phyloP scores from a whole-genome alignment of 148 eudicot genomes.

The Chenopodium quinoa region DNA sequence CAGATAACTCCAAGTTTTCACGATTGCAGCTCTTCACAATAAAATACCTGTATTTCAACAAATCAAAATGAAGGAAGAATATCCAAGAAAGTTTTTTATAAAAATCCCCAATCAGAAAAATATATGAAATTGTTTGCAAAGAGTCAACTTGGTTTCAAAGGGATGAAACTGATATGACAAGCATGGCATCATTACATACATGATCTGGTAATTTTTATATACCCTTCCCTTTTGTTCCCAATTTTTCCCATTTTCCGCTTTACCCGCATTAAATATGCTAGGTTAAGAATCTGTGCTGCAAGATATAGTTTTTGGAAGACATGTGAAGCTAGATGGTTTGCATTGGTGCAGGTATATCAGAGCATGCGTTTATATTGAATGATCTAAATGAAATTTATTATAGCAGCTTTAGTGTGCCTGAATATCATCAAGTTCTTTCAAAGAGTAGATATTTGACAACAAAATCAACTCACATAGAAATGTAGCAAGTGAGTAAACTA shows the following conservation, averaged over 20 bases:
- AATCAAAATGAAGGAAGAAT: slow-evolving; percentile 24
- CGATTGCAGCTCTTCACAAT: slow-evolving; percentile 98
- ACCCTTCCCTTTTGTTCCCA: not conserved
- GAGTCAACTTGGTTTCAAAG: not conserved
- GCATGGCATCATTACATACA: not conserved
- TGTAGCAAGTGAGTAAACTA: not conserved
- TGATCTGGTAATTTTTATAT: not conserved
- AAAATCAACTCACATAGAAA: not conserved
- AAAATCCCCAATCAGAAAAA: slow-evolving; percentile 1
- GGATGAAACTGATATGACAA: not conserved
- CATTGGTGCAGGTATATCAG: not conserved
- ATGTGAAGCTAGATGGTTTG: not conserved
- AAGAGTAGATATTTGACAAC: not conserved
- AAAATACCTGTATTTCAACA: slow-evolving; percentile 66
- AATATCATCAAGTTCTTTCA: not conserved
- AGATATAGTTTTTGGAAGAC: not conserved
- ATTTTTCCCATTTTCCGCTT: not conserved
- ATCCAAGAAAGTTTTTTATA: slow-evolving; percentile 20
- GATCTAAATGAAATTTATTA: not conserved
- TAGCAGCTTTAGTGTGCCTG: not conserved
- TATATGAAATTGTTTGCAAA: not conserved
- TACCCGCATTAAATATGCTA: not conserved
- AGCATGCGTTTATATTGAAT: not conserved
- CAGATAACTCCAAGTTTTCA: slow-evolving; percentile 93
- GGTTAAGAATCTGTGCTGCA: not conserved